A percentile compares a stretch with the other conserved stretches of the same genome.
These are phyloP conservation scores for Pythium oligandrum DNA, from an alignment of 352 stramenopile species.

Conservation along the genomic window DNA sequence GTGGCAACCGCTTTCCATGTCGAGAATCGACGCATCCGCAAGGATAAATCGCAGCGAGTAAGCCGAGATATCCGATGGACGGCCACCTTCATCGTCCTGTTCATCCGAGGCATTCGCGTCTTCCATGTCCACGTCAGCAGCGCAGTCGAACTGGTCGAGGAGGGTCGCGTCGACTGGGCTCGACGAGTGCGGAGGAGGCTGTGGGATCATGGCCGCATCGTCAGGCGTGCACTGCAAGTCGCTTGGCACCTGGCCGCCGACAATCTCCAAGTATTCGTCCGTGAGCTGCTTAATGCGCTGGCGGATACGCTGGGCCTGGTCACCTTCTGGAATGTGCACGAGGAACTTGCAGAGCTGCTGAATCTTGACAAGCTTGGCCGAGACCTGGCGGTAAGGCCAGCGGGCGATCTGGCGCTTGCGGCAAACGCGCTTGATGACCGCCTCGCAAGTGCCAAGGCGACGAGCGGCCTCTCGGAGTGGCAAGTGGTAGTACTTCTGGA, in stretches of 20 bases:
- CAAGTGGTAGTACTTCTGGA: slow-evolving; percentile 85
- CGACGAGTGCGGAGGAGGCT: slow-evolving; percentile 30
- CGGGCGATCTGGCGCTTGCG: slow-evolving; percentile 74
- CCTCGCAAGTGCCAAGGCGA: slow-evolving; percentile 71
- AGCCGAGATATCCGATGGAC: slow-evolving; percentile 44
- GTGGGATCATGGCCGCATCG: slow-evolving; percentile 47
- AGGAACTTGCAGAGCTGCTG: slow-evolving; percentile 85
- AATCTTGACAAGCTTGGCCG: slow-evolving; percentile 83
- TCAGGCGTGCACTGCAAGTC: slow-evolving; percentile 57
- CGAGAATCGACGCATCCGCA: slow-evolving; percentile 67
- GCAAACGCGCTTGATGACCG: slow-evolving; percentile 79
- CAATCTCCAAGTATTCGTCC: slow-evolving; percentile 73
- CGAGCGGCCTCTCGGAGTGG: slow-evolving; percentile 70
- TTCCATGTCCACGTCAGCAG: slow-evolving; percentile 41
- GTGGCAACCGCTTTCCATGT: slow-evolving; percentile 29
- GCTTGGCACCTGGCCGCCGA: slow-evolving; percentile 67
- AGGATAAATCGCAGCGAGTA: slow-evolving; percentile 83
- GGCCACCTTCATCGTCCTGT: slow-evolving; percentile 32
- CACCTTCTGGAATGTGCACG: slow-evolving; percentile 62
- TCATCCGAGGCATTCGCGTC: slow-evolving; percentile 35
- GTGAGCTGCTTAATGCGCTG: slow-evolving; percentile 77
- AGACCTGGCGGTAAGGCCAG: slow-evolving; percentile 84
- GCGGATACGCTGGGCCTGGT: slow-evolving; percentile 70
- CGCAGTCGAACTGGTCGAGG: slow-evolving; percentile 29
- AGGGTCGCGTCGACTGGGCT: slow-evolving; percentile 46